Conservation (phyloP, 2,329 filamentous ascomycete species). For the Diplodia seriata region DNA sequence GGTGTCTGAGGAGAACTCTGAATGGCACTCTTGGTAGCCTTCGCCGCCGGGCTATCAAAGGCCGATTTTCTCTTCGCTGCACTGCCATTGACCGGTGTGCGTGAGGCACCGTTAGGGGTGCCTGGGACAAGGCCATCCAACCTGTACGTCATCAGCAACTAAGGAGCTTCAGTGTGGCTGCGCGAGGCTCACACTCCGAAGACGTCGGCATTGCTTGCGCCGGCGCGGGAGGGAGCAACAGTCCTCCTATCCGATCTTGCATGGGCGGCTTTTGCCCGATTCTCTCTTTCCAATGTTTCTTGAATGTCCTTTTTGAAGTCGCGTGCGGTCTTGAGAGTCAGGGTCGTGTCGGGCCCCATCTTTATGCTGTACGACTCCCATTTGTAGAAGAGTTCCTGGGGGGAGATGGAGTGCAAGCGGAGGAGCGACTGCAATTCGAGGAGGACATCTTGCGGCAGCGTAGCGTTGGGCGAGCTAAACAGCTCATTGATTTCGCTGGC, state of each 20-base stretch:
- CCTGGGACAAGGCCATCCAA: conserved; percentile 56
- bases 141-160: conserved; percentile 39
- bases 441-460: conserved; percentile 78
- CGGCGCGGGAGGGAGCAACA: conserved; percentile 63
- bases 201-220: conserved; percentile 67
- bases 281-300: conserved; percentile 80
- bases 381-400: conserved; percentile 94
- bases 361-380: conserved; percentile 99
- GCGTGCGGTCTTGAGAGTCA: conserved; percentile 73
- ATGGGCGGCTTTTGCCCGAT: conserved; percentile 67
- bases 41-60: conserved; percentile 58
- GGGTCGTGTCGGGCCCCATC: conserved; percentile 81
- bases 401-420: conserved; percentile 78
- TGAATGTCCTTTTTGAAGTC: conserved; percentile 87
- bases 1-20: conserved; percentile 58
- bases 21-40: conserved; percentile 53
- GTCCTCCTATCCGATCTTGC: conserved; percentile 69
- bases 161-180: conserved; percentile 25
- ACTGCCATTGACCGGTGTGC: conserved; percentile 46
- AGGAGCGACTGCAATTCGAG: conserved; percentile 85
- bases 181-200: conserved; percentile 71
- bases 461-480: conserved; percentile 61
- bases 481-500: conserved; percentile 63
- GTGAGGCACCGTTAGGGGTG: conserved; percentile 50
- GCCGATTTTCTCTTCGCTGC: conserved; percentile 62